These are phyloP conservation scores for Asparagopsis taxiformis DNA, from an alignment of 31 red algal species.

Conservation along the genomic window DNA sequence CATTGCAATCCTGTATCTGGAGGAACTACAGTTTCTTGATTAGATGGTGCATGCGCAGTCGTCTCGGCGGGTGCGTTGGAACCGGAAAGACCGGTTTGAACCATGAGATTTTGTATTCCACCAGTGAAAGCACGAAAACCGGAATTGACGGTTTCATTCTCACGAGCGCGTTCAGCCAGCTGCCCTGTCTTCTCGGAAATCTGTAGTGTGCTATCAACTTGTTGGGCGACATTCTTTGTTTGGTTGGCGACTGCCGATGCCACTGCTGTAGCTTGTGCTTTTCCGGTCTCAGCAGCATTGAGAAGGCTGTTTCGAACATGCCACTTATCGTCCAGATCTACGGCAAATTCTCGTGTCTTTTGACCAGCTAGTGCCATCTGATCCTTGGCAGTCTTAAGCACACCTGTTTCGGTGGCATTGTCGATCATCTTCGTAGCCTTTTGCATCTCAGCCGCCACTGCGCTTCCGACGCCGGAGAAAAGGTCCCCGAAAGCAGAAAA, in stretches of 20 bases:
- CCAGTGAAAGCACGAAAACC: conserved; percentile 46
- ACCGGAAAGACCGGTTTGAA: conserved; percentile 40
- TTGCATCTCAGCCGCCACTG: conserved; percentile 50
- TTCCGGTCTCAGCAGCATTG: conserved; percentile 41
- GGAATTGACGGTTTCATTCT: conserved; percentile 38
- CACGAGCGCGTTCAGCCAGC: conserved; percentile 50
- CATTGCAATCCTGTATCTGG: not conserved
- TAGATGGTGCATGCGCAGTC: not conserved
- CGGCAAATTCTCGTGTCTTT: conserved; percentile 47
- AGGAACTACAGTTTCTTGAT: not conserved
- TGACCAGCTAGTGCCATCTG: conserved; percentile 51
- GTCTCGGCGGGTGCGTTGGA: not conserved
- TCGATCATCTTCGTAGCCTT: conserved; percentile 59
- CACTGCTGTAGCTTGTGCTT: conserved; percentile 44
- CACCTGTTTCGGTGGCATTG: conserved; percentile 53
- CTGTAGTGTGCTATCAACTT: conserved; percentile 47
- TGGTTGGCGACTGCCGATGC: conserved; percentile 47
- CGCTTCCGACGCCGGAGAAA: conserved; percentile 42
- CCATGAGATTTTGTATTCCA: conserved; percentile 35
- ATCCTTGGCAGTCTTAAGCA: conserved; percentile 65
- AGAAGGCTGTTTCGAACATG: conserved; percentile 52
- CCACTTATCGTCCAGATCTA: conserved; percentile 70
- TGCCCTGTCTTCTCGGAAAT: conserved; percentile 61
- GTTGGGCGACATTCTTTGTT: conserved; percentile 34
- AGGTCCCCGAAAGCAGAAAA: conserved; percentile 50